Evolutionary conservation across 2,329 filamentous ascomycete genomes (phyloP).

Genomic region (Claviceps africana): DNA sequence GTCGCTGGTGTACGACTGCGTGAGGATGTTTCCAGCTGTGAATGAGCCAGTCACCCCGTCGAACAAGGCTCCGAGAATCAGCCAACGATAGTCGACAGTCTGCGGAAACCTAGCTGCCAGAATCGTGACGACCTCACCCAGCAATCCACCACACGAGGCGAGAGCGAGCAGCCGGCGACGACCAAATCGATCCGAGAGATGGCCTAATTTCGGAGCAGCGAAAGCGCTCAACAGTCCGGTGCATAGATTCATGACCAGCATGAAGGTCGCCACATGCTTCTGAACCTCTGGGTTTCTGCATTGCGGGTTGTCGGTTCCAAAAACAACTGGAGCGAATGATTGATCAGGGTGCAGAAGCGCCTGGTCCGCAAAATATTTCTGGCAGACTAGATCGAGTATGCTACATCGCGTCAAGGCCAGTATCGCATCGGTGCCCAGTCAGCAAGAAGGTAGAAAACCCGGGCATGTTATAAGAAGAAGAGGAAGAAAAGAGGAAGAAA

Average conservation of each 20-base stretch:
- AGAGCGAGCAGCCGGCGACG: constrained; percentile 61
- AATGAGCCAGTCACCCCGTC: constrained; percentile 86
- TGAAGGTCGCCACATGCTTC: constrained; percentile 61
- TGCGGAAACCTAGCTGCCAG: constrained; percentile 64
- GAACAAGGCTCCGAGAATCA: constrained; percentile 61
- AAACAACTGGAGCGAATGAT: constrained; percentile 34
- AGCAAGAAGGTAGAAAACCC: neutral
- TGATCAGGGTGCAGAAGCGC: constrained; percentile 40
- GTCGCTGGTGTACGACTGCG: constrained; percentile 79
- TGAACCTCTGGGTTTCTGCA: constrained; percentile 72
- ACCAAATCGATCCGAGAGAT: constrained; percentile 76
- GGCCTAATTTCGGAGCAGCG: constrained; percentile 68
- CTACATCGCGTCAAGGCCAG: constrained; percentile 17
- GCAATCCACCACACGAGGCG: constrained; percentile 58
- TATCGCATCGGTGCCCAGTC: neutral
- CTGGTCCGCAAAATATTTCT: constrained; percentile 63
- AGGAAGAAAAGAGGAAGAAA: neutral
- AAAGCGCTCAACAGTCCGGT: constrained; percentile 68
- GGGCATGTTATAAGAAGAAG: neutral
- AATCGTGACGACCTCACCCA: constrained; percentile 64
- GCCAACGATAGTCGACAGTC: constrained; percentile 58
- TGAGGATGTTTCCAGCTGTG: constrained; percentile 61
- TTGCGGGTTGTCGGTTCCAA: constrained; percentile 60
- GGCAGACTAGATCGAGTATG: constrained; percentile 71
- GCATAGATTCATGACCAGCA: constrained; percentile 59